phyloP scores from a whole-genome alignment of 768 basidiomycete genomes.

The Boletus pseudopeckii region DNA sequence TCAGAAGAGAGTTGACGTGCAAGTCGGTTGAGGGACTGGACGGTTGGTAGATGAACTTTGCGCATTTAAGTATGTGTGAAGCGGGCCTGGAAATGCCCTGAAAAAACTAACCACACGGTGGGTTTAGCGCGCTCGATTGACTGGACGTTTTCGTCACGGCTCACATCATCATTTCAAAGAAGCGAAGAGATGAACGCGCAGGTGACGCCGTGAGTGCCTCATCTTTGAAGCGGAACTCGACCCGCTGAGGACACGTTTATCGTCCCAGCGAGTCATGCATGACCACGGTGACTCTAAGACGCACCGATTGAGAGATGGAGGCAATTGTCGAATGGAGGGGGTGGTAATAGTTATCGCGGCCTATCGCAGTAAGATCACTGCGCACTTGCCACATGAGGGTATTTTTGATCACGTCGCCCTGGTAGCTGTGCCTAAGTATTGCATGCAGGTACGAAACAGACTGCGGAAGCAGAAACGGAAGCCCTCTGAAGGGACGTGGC shows the following conservation, averaged over 20 bases:
- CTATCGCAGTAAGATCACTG: too few species aligned
- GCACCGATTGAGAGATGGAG: background rate
- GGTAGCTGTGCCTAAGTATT: too few species aligned
- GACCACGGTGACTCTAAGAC: background rate
- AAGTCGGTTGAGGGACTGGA: background rate
- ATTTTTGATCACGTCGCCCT: too few species aligned
- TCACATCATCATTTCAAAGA: background rate
- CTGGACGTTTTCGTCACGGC: constrained; percentile 9
- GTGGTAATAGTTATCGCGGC: too few species aligned
- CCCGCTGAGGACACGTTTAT: background rate
- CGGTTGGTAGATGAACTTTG: background rate
- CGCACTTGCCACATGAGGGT: too few species aligned
- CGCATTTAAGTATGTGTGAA: background rate
- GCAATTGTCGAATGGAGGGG: too few species aligned
- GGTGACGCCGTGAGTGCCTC: background rate
- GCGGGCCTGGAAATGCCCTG: constrained; percentile 2
- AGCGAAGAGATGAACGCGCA: background rate
- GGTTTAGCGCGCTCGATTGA: constrained; percentile 10
- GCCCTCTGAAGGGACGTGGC: too few species aligned
- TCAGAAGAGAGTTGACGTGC: background rate
- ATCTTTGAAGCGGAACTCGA: too few species aligned
- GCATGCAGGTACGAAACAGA: too few species aligned
- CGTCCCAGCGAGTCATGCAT: too few species aligned
- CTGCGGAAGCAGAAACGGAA: too few species aligned
- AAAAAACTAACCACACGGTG: constrained; percentile 3